A percentile compares a stretch with the other conserved stretches of the same genome.
phyloP scores from a whole-genome alignment of 208 protist species.

The Leishmania lainsoni region DNA sequence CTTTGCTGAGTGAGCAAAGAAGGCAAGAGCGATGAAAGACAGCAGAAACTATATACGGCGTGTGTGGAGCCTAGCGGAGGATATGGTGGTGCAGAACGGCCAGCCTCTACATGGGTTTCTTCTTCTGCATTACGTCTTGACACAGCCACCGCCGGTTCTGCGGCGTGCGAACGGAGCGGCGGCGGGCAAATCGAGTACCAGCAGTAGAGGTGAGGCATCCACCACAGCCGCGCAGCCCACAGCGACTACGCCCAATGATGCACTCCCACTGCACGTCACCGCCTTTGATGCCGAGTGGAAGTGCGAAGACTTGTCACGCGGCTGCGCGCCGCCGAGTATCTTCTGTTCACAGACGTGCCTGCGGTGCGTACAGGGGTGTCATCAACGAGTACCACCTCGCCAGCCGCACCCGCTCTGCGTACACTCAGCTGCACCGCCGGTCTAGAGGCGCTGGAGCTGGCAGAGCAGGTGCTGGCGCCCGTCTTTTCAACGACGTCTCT shows the following conservation, averaged over 20 bases:
- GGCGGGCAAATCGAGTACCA: background rate
- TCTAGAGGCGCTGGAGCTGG: slow-evolving; percentile 46
- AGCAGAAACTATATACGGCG: slow-evolving; percentile 14
- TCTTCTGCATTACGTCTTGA: slow-evolving; percentile 32
- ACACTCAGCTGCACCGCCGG: slow-evolving; percentile 24
- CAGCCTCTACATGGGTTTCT: slow-evolving; percentile 58
- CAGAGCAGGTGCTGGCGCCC: slow-evolving; percentile 50
- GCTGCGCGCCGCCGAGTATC: slow-evolving; percentile 54
- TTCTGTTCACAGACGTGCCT: slow-evolving; percentile 25
- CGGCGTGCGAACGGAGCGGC: slow-evolving; percentile 6
- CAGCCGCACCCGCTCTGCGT: background rate
- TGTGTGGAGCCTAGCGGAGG: slow-evolving; percentile 47
- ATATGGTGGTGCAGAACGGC: slow-evolving; percentile 37
- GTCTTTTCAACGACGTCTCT: slow-evolving; percentile 36
- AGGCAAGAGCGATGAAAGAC: slow-evolving; percentile 8
- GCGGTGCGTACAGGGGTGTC: background rate
- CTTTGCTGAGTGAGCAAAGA: background rate
- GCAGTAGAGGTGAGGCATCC: background rate
- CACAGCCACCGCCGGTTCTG: slow-evolving; percentile 20
- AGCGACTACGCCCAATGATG: background rate
- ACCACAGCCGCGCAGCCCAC: background rate
- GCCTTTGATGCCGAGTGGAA: slow-evolving; percentile 43
- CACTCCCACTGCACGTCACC: slow-evolving; percentile 13
- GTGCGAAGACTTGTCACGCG: slow-evolving; percentile 46
- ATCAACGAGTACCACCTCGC: background rate